Conservation (phyloP, 441 rosid species). For the Lagerstroemia fauriei region DNA sequence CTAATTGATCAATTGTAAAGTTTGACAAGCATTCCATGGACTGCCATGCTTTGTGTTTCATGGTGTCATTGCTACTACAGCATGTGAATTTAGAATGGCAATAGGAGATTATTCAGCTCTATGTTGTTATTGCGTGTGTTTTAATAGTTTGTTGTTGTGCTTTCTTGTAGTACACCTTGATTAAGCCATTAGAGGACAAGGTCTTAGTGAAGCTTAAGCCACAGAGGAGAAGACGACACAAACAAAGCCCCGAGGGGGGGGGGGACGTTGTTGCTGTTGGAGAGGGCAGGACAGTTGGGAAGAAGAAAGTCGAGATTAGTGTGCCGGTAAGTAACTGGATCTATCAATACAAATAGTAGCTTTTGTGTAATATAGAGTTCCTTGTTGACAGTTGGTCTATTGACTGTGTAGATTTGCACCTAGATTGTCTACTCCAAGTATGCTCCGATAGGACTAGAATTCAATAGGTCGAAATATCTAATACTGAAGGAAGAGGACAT, state of each 20-base stretch:
- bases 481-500: conserved; percentile 87
- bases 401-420: conserved; percentile 57
- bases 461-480: conserved; percentile 73
- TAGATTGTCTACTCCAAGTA: conserved; percentile 80
- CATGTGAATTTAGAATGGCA: too few relatives aligned
- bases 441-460: conserved; percentile 83
- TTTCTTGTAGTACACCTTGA: conserved; percentile 61
- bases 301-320: conserved; percentile 50
- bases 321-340: conserved; percentile 49
- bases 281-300: conserved; percentile 73
- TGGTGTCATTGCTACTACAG: too few relatives aligned
- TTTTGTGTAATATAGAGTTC: background rate
- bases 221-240: conserved; percentile 88
- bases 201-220: conserved; percentile 81
- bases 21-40: background rate
- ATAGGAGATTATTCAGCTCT: background rate
- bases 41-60: too few relatives aligned
- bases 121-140: background rate
- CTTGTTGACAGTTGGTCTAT: conserved; percentile 3
- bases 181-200: conserved; percentile 85
- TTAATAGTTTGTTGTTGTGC: background rate
- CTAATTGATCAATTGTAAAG: background rate
- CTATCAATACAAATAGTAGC: background rate
- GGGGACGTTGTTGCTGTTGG: conserved; percentile 92
- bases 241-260: conserved; percentile 85